A percentile compares a stretch with the other conserved stretches of the same genome.
phyloP scores from a whole-genome alignment of 139 green algal genomes.

The Eudorina sp. region DNA sequence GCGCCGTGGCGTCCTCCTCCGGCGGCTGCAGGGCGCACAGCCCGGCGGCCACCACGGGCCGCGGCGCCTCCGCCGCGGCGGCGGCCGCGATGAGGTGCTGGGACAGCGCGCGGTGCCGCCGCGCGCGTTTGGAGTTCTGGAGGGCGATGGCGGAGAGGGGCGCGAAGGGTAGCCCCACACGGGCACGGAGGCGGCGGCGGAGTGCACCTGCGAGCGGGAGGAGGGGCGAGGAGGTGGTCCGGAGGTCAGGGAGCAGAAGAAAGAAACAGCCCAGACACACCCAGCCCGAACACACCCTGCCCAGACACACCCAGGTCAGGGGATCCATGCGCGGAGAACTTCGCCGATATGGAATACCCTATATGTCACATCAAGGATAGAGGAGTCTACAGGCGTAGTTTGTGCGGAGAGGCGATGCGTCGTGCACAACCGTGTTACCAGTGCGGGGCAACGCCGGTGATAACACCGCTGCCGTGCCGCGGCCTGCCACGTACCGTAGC shows the following conservation, averaged over 20 bases:
- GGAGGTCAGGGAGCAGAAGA: background rate
- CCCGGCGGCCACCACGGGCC: conserved; percentile 39
- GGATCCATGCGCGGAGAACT: background rate
- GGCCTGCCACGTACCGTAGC: too few species aligned
- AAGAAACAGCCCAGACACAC: background rate
- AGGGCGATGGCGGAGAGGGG: conserved; percentile 48
- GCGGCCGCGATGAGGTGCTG: conserved; percentile 35
- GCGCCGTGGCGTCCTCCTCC: background rate
- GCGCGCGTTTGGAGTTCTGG: conserved; percentile 60
- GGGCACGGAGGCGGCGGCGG: conserved; percentile 22
- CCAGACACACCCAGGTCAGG: background rate
- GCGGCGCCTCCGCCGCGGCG: conserved; percentile 33
- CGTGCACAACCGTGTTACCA: background rate
- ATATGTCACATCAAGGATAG: background rate
- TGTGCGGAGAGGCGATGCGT: too few species aligned
- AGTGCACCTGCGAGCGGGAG: conserved; percentile 33
- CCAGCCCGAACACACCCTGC: background rate
- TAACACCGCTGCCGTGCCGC: too few species aligned
- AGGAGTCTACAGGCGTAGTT: too few species aligned
- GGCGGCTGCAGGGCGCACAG: background rate
- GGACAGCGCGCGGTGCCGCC: conserved; percentile 55
- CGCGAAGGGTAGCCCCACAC: conserved; percentile 72
- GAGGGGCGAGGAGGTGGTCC: background rate
- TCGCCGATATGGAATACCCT: background rate
- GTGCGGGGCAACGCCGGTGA: too few species aligned